phyloP scores from a whole-genome alignment of 768 basidiomycete species.

The Mycena belliarum region DNA sequence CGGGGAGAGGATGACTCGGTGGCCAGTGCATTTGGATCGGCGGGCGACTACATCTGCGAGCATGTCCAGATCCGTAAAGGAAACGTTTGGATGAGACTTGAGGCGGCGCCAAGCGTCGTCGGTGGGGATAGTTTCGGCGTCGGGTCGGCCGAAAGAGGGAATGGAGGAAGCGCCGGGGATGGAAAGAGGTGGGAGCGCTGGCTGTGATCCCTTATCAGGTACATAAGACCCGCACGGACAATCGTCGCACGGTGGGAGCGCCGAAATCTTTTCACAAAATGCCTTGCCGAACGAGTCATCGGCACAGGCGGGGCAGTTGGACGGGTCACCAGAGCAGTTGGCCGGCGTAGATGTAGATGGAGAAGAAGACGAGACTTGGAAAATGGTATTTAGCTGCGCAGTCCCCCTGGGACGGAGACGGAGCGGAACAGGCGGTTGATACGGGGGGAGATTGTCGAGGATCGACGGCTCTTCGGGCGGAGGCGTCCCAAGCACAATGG shows the following conservation, averaged over 20 bases:
- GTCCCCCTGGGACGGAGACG: slow-evolving; percentile 52
- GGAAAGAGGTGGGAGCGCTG: slow-evolving; percentile 14
- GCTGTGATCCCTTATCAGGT: slow-evolving; percentile 7
- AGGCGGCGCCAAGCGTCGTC: slow-evolving; percentile 83
- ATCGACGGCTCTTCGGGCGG: slow-evolving; percentile 50
- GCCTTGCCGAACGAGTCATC: slow-evolving; percentile 87
- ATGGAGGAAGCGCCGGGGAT: slow-evolving; percentile 21
- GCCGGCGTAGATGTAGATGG: slow-evolving; percentile 28
- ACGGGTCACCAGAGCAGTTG: slow-evolving; percentile 83
- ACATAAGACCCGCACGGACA: slow-evolving; percentile 44
- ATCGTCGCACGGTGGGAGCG: slow-evolving; percentile 51
- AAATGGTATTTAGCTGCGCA: slow-evolving; percentile 45
- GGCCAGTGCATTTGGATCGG: slow-evolving; percentile 74
- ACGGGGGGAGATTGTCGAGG: slow-evolving; percentile 75
- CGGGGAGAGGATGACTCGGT: slow-evolving; percentile 59
- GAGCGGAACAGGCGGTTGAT: slow-evolving; percentile 81
- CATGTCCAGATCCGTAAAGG: slow-evolving; percentile 79
- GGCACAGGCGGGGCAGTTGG: slow-evolving; percentile 82
- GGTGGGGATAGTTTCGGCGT: slow-evolving; percentile 66
- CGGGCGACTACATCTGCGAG: slow-evolving; percentile 90
- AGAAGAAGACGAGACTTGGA: slow-evolving; percentile 46
- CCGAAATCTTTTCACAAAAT: slow-evolving; percentile 72
- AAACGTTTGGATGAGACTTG: slow-evolving; percentile 86
- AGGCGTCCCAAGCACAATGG: slow-evolving; percentile 27
- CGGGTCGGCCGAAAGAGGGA: slow-evolving; percentile 16